A percentile compares a stretch with the other conserved stretches of the same genome.
Conservation (phyloP, 2,329 filamentous ascomycete genomes). For the Sclerotiophoma versabilis region DNA sequence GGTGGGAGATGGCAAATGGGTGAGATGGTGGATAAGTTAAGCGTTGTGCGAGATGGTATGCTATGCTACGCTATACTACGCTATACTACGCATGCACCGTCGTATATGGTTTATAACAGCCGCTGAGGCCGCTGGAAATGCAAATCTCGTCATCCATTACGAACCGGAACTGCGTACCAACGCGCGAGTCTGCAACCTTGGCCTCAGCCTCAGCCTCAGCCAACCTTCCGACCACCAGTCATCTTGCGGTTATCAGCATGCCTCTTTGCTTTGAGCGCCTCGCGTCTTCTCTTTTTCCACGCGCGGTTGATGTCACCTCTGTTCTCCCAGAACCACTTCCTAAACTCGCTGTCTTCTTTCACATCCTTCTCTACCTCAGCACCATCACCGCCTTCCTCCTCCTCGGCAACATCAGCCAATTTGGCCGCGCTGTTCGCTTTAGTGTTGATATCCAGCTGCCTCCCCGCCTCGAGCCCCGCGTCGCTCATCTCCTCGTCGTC, state of each 20-base stretch:
- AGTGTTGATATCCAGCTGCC: constrained; percentile 41
- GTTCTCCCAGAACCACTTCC: constrained; percentile 67
- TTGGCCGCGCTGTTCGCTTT: constrained; percentile 4
- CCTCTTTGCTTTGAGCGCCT: constrained; percentile 66
- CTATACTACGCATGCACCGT: background rate
- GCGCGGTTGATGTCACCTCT: constrained; percentile 57
- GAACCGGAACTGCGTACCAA: too few relatives aligned
- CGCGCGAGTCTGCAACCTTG: too few relatives aligned
- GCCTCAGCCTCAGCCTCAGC: background rate
- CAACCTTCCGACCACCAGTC: constrained; percentile 19
- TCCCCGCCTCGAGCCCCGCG: constrained; percentile 28
- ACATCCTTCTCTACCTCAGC: constrained; percentile 29
- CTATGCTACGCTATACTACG: background rate
- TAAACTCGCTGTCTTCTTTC: constrained; percentile 63
- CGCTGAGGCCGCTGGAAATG: background rate
- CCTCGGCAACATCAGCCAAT: constrained; percentile 34
- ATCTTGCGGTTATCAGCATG: constrained; percentile 66
- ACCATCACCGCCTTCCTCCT: constrained; percentile 29
- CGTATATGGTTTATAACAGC: too few relatives aligned
- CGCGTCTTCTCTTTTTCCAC: constrained; percentile 64
- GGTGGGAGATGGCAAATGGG: too few relatives aligned
- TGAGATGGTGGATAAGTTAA: background rate
- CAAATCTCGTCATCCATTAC: too few relatives aligned
- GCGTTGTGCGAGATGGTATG: background rate
- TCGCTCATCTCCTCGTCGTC: constrained; percentile 45